A percentile compares a stretch with the other conserved stretches of the same genome.
Evolutionary conservation across 257 asterid genomes (phyloP).

Genomic region (Solanum virginianum): DNA sequence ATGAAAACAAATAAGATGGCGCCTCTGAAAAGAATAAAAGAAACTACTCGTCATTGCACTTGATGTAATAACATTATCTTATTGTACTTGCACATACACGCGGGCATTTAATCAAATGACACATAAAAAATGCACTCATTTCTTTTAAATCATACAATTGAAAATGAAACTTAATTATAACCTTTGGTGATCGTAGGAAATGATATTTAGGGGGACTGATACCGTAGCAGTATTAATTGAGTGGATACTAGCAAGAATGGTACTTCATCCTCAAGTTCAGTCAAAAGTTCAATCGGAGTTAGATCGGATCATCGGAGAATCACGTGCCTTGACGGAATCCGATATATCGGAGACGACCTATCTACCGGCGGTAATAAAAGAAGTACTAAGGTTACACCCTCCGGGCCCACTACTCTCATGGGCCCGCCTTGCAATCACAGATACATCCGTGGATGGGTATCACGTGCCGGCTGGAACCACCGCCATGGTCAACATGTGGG

Average conservation of each 20-base stretch:
- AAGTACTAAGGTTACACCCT: constrained; percentile 64
- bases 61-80: background rate
- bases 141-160: background rate
- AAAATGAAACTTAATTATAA: background rate
- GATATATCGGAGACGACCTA: constrained; percentile 40
- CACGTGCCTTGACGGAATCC: constrained; percentile 43
- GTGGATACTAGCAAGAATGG: constrained; percentile 73
- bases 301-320: constrained; percentile 40
- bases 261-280: constrained; percentile 54
- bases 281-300: constrained; percentile 51
- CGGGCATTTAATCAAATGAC: background rate
- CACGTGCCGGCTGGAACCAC: constrained; percentile 72
- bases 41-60: background rate
- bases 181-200: constrained; percentile 30
- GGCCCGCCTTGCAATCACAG: constrained; percentile 65
- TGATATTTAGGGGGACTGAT: constrained; percentile 88
- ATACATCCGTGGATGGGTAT: constrained; percentile 46
- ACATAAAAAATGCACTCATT: background rate
- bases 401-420: constrained; percentile 92
- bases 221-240: constrained; percentile 69
- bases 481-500: constrained; percentile 92
- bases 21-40: background rate
- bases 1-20: background rate
- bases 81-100: background rate
- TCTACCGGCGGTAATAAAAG: constrained; percentile 66